These are phyloP conservation scores for Amanita polypyramis DNA, from an alignment of 768 basidiomycete genomes.

Conservation along the genomic window DNA sequence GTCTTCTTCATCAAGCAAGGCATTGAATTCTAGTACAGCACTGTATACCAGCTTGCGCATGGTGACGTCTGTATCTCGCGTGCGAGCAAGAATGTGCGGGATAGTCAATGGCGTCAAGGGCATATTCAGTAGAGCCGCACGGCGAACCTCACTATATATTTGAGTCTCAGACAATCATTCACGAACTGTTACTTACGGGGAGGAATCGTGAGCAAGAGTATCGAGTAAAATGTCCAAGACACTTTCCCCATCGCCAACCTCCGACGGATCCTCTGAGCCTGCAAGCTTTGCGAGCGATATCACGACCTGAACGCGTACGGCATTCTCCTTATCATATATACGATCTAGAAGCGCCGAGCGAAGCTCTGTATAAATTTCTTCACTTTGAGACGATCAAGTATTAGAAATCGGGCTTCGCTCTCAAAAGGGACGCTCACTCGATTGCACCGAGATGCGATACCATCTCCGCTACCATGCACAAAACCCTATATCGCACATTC, in stretches of 20 bases:
- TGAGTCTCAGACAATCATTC: background rate
- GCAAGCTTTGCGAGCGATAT: conserved; percentile 72
- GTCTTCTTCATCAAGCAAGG: conserved; percentile 15
- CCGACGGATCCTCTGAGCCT: conserved; percentile 53
- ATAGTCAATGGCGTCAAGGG: conserved; percentile 47
- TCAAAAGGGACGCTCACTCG: conserved; percentile 41
- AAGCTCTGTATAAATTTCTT: conserved; percentile 59
- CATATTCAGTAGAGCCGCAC: conserved; percentile 64
- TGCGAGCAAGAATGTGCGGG: conserved; percentile 59
- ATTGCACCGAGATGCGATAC: conserved; percentile 74
- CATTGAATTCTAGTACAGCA: conserved; percentile 38
- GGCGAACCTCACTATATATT: conserved; percentile 69
- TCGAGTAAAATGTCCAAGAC: conserved; percentile 58
- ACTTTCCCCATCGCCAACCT: conserved; percentile 40
- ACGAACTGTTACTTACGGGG: conserved; percentile 43
- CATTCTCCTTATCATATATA: conserved; percentile 66
- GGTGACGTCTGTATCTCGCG: conserved; percentile 66
- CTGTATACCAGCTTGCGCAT: conserved; percentile 70
- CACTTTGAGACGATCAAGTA: conserved; percentile 32
- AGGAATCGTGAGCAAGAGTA: conserved; percentile 58
- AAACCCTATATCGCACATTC: conserved; percentile 67
- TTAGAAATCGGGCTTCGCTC: background rate
- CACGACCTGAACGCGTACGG: conserved; percentile 71
- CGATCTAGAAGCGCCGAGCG: conserved; percentile 60
- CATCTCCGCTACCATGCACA: conserved; percentile 72